Evolutionary conservation across 495 filamentous ascomycete species (phyloP), one percentile per base, ranked within the genome.

Genomic region (Hypoxylon fuscum): DNA sequence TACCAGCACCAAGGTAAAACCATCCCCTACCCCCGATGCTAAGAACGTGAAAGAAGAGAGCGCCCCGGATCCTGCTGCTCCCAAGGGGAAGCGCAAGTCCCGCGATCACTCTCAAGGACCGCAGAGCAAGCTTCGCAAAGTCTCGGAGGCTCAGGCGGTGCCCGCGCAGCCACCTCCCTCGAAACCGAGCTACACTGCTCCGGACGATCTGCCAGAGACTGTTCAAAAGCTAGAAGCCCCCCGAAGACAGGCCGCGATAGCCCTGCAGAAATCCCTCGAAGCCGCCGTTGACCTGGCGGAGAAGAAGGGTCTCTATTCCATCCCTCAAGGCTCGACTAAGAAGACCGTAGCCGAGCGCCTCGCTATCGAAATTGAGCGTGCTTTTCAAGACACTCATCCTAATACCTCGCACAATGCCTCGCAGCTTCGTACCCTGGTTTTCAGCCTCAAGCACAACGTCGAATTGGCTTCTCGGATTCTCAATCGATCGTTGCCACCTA

Each of bases 401-500:
- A 66, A 76, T 37, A 68, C 74, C 21, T 58, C 59, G 8, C 68
- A 76, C 5, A 83, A 83, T 55, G 68, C 60, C 8, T 71, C 71
- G 6, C 82, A 84, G 59, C 66, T 74, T 22, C 73, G 81, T 3
- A 76, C 89, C 25, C 81, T 98, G 41, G 74, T 82, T 37, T 88
- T 87, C 76, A 97, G 97, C 76, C 77, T 96, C 59, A 95, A 96
- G 79, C 85, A 84, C 71, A 98, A 98, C 71, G 71, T 83, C 57
- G 86, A 89, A 59, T 84, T 98, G 50, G 84, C 87, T 58, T 83
- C 88, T 73, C 87, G 90, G 43, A 77, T 98, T 34, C 81, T 97
- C 22, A 83, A 80, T 56, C 85, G 86, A 48, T 82, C 77, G 47
- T 78, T 97, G 53, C 85, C 87, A 3, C 81, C 92, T 0, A 81